phyloP scores from a whole-genome alignment of 2,329 filamentous ascomycete genomes.

The Sarocladium strictum region DNA sequence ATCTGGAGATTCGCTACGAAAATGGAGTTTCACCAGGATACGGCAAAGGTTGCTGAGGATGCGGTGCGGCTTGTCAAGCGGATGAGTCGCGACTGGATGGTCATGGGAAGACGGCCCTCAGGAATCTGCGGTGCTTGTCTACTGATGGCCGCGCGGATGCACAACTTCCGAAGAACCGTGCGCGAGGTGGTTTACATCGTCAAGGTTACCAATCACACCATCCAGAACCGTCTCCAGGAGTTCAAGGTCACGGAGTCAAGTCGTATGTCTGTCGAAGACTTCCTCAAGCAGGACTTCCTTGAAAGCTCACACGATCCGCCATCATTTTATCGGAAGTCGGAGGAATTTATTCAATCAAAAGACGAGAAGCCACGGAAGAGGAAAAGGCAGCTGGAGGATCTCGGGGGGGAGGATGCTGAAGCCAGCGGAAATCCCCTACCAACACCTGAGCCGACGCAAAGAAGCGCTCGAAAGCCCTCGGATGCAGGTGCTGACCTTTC shows the following conservation, averaged over 20 bases:
- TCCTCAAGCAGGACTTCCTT: slow-evolving; percentile 64
- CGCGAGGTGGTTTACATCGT: slow-evolving; percentile 97
- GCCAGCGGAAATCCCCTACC: slow-evolving; percentile 9
- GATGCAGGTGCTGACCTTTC: slow-evolving; percentile 29
- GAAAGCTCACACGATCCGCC: slow-evolving; percentile 78
- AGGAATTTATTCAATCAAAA: slow-evolving; percentile 51
- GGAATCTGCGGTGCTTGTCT: slow-evolving; percentile 92
- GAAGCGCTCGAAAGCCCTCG: slow-evolving; percentile 13
- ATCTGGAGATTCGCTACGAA: slow-evolving; percentile 88
- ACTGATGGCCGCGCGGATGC: slow-evolving; percentile 93
- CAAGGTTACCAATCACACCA: slow-evolving; percentile 90
- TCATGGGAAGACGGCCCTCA: slow-evolving; percentile 85
- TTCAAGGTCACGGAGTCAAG: slow-evolving; percentile 85
- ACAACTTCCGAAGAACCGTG: slow-evolving; percentile 90
- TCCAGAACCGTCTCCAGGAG: slow-evolving; percentile 85
- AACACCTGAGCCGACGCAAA: slow-evolving; percentile 1
- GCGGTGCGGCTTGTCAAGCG: slow-evolving; percentile 81
- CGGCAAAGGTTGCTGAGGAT: slow-evolving; percentile 79
- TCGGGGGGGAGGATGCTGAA: slow-evolving; percentile 18
- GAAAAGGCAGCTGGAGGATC: slow-evolving; percentile 29
- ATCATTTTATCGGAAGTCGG: slow-evolving; percentile 64
- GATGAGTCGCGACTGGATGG: slow-evolving; percentile 98
- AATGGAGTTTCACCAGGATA: slow-evolving; percentile 81
- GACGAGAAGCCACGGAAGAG: slow-evolving; percentile 43
- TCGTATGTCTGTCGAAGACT: slow-evolving; percentile 80